A percentile compares a stretch with the other conserved stretches of the same genome.
These are phyloP conservation scores for Aspergillus fischeri DNA, from an alignment of 2,329 filamentous ascomycete species.

Conservation along the genomic window DNA sequence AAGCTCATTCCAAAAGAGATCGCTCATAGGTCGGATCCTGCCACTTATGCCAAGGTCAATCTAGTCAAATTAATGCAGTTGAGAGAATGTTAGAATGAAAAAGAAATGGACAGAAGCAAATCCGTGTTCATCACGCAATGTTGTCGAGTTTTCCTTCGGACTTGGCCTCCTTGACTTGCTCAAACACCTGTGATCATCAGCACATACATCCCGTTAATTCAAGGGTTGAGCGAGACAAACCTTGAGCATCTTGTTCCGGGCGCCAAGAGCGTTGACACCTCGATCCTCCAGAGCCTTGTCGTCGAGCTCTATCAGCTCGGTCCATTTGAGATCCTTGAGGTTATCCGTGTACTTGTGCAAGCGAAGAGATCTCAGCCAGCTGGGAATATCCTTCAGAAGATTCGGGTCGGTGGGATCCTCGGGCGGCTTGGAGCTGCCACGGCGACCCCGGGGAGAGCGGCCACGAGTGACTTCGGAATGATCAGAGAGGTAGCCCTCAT, in stretches of 20 bases:
- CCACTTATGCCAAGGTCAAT: slow-evolving; percentile 21
- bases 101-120: slow-evolving; percentile 8
- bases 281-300: slow-evolving; percentile 89
- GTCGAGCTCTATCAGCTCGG: slow-evolving; percentile 83
- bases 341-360: slow-evolving; percentile 99
- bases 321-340: slow-evolving; percentile 95
- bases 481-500: slow-evolving; percentile 88
- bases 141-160: slow-evolving; percentile 63
- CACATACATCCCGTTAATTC: not conserved
- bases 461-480: slow-evolving; percentile 88
- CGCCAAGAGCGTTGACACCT: slow-evolving; percentile 91
- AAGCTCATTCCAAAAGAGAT: slow-evolving; percentile 13
- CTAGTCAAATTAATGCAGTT: slow-evolving; percentile 25
- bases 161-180: slow-evolving; percentile 84
- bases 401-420: slow-evolving; percentile 93
- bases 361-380: slow-evolving; percentile 89
- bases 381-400: slow-evolving; percentile 89
- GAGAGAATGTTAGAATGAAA: slow-evolving; percentile 23
- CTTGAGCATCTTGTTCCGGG: slow-evolving; percentile 96
- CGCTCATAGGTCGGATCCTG: slow-evolving; percentile 21
- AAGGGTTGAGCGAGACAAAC: slow-evolving; percentile 42
- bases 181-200: slow-evolving; percentile 65
- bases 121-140: slow-evolving; percentile 23
- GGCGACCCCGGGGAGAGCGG: slow-evolving; percentile 83
- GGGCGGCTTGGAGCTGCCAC: slow-evolving; percentile 93